Evolutionary conservation across 2,329 filamentous ascomycete species (phyloP).

Genomic region (Ceratocystis variospora): DNA sequence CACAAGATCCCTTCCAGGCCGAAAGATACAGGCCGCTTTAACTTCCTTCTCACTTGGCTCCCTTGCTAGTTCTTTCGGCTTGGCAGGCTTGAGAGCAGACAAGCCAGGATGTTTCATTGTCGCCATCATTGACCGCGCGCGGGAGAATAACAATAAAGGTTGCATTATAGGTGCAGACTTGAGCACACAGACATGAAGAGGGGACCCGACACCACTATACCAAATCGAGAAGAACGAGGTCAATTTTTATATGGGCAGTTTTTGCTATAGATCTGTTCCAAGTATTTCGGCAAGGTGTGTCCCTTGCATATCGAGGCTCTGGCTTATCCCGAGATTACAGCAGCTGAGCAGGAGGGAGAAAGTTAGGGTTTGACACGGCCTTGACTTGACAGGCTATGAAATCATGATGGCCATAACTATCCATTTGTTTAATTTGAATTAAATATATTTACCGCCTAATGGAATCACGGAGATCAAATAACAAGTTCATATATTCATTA

Average conservation of each 20-base stretch:
- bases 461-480: no score
- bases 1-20: background rate
- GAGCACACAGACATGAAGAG: background rate
- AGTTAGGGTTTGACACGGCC: background rate
- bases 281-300: background rate
- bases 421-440: no score
- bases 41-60: background rate
- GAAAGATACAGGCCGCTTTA: background rate
- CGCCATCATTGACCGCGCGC: slow-evolving; percentile 1
- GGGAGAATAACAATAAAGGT: slow-evolving; percentile 4
- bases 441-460: no score
- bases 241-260: background rate
- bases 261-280: background rate
- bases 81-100: background rate
- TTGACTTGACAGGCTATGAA: background rate
- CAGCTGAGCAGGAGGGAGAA: background rate
- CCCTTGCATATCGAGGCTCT: background rate
- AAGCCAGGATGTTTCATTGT: background rate
- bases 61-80: background rate
- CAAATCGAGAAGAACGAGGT: slow-evolving; percentile 7
- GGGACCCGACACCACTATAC: background rate
- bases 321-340: background rate
- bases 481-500: no score
- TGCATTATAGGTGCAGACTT: background rate
- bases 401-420: background rate